A percentile compares a stretch with the other conserved stretches of the same genome.
phyloP scores from a whole-genome alignment of 1,284 basidiomycete species.

The Cryptococcus jaspeensis region DNA sequence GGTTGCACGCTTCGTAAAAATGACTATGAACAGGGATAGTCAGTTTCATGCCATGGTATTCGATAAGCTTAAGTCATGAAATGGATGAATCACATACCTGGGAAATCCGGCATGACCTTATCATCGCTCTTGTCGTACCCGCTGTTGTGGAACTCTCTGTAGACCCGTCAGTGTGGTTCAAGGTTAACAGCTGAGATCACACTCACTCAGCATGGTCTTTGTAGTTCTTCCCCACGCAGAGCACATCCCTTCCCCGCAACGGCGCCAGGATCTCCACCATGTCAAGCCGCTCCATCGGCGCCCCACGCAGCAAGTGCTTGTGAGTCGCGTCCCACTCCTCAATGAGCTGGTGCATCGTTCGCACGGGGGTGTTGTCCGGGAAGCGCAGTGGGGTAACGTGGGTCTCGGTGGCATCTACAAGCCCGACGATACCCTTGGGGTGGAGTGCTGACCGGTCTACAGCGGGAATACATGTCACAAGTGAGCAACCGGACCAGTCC shows the following conservation, averaged over 20 bases:
- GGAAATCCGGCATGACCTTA: slow-evolving; percentile 36
- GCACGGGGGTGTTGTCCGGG: slow-evolving; percentile 22
- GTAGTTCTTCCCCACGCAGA: slow-evolving; percentile 42
- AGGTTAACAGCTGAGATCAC: neutral
- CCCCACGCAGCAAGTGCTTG: slow-evolving; percentile 14
- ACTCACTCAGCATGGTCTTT: slow-evolving; percentile 34
- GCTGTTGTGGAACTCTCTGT: slow-evolving; percentile 33
- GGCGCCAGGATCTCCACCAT: slow-evolving; percentile 34
- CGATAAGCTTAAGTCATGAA: neutral
- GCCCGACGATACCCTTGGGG: slow-evolving; percentile 18
- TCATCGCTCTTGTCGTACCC: slow-evolving; percentile 39
- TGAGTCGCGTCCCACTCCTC: slow-evolving; percentile 25
- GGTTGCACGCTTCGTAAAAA: slow-evolving; percentile 47
- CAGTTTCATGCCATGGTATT: neutral
- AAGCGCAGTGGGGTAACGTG: slow-evolving; percentile 22
- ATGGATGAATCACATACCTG: slow-evolving; percentile 12
- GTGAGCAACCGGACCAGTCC: neutral
- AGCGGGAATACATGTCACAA: neutral
- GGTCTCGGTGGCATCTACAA: slow-evolving; percentile 14
- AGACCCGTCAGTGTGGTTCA: neutral
- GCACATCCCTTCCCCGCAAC: slow-evolving; percentile 32
- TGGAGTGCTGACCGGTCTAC: slow-evolving; percentile 17
- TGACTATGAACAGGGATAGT: slow-evolving; percentile 19
- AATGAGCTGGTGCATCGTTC: slow-evolving; percentile 25
- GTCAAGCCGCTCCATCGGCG: slow-evolving; percentile 16